Percentiles rank a stretch among this genome's conserved stretches.
phyloP scores from a whole-genome alignment of 2,329 filamentous ascomycete species.

The Colletotrichum lini region DNA sequence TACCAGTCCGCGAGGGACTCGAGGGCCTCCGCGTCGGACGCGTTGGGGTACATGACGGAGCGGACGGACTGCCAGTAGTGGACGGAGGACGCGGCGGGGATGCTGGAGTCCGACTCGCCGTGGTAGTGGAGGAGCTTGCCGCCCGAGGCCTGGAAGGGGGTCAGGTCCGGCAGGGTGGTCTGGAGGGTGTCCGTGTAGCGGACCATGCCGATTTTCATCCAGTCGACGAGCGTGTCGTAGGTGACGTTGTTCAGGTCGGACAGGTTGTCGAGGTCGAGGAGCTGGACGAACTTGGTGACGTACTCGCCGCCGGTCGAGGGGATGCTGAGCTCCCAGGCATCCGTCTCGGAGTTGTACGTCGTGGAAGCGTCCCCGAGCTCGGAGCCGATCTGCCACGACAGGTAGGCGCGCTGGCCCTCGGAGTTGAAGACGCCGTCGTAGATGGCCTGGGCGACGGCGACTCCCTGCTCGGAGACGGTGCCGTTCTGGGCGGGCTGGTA shows the following conservation, averaged over 20 bases:
- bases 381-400: slow-evolving; percentile 47
- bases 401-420: slow-evolving; percentile 50
- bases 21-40: slow-evolving; percentile 20
- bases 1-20: slow-evolving; percentile 36
- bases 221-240: slow-evolving; percentile 69
- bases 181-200: slow-evolving; percentile 58
- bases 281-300: slow-evolving; percentile 59
- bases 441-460: slow-evolving; percentile 52
- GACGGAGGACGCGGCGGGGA: slow-evolving; percentile 68
- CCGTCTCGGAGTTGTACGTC: slow-evolving; percentile 51
- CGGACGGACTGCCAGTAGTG: slow-evolving; percentile 65
- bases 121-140: slow-evolving; percentile 73
- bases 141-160: slow-evolving; percentile 62
- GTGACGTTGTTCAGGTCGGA: slow-evolving; percentile 62
- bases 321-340: slow-evolving; percentile 52
- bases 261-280: slow-evolving; percentile 56
- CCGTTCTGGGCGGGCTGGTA: slow-evolving; percentile 52
- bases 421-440: slow-evolving; percentile 53
- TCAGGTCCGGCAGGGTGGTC: slow-evolving; percentile 68
- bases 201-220: slow-evolving; percentile 65
- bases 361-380: slow-evolving; percentile 51
- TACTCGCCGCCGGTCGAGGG: slow-evolving; percentile 52
- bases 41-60: slow-evolving; percentile 61
- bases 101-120: slow-evolving; percentile 67
- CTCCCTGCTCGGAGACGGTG: slow-evolving; percentile 51